Conservation (phyloP, 352 stramenopile species). For the Pythium phragmitis region DNA sequence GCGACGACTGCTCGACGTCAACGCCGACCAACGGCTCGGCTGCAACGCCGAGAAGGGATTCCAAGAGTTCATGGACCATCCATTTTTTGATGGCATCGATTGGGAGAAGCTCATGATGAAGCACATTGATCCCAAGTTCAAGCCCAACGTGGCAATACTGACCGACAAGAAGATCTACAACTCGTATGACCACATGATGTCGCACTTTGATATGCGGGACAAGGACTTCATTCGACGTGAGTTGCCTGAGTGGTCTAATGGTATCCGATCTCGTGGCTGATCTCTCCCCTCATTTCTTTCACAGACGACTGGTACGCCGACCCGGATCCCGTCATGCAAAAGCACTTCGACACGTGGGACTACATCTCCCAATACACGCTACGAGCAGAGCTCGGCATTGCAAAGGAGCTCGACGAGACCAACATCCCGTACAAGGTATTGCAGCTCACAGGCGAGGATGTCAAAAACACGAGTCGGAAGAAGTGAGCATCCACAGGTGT, state of each 20-base stretch:
- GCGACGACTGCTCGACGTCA: constrained; percentile 77
- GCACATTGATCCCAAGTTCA: constrained; percentile 83
- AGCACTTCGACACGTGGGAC: constrained; percentile 87
- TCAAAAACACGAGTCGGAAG: constrained; percentile 35
- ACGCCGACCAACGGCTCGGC: constrained; percentile 66
- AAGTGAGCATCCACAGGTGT: constrained; percentile 4
- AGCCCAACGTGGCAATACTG: constrained; percentile 56
- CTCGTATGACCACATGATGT: constrained; percentile 87
- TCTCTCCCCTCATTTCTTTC: neutral
- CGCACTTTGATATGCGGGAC: constrained; percentile 82
- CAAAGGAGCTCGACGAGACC: constrained; percentile 80
- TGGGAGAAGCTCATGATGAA: constrained; percentile 89
- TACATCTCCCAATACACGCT: constrained; percentile 86
- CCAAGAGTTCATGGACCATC: constrained; percentile 85
- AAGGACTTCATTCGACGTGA: constrained; percentile 84
- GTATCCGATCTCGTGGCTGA: constrained; percentile 1
- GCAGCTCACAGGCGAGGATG: constrained; percentile 73
- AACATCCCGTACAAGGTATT: constrained; percentile 87
- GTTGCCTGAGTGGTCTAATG: constrained; percentile 17
- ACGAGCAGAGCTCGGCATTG: constrained; percentile 75
- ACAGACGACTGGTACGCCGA: constrained; percentile 81
- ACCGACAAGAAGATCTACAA: constrained; percentile 86
- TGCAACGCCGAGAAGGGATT: constrained; percentile 77
- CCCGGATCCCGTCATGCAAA: constrained; percentile 72
- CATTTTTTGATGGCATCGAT: constrained; percentile 86